Percentiles rank a stretch among this genome's conserved stretches.
These are phyloP conservation scores for Penicillium sp. DNA, from an alignment of 2,329 filamentous ascomycete species.

Conservation along the genomic window DNA sequence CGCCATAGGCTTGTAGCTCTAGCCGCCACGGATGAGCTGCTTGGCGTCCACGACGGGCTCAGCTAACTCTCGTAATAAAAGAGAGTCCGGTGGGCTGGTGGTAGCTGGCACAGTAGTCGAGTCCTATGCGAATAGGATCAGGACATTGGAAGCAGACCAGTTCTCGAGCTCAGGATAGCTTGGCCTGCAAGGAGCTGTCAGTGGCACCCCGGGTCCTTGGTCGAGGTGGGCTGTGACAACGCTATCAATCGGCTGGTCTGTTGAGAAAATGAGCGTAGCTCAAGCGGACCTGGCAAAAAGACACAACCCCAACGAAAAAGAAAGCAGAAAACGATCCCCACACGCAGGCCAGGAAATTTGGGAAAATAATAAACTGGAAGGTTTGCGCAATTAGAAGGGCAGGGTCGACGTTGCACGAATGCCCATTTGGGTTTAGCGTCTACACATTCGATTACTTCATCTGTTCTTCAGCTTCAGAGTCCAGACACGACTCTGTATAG, in stretches of 20 bases:
- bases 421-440: constrained; percentile 19
- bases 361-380: constrained; percentile 5
- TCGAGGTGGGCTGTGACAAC: constrained; percentile 6
- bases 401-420: constrained; percentile 18
- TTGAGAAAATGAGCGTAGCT: constrained; percentile 10
- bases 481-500: constrained; percentile 2
- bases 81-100: background rate
- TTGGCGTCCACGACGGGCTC: constrained; percentile 1
- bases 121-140: constrained; percentile 4
- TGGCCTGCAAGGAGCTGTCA: constrained; percentile 4
- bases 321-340: constrained; percentile 10
- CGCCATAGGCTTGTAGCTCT: constrained; percentile 44
- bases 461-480: no score
- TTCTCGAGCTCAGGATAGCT: background rate
- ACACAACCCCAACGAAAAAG: constrained; percentile 7
- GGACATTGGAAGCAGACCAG: constrained; percentile 11
- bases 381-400: constrained; percentile 11
- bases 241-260: constrained; percentile 4
- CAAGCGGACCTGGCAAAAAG: constrained; percentile 3
- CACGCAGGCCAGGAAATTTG: constrained; percentile 9
- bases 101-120: constrained; percentile 3
- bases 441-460: constrained; percentile 13
- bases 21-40: constrained; percentile 2
- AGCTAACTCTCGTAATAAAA: background rate
- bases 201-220: constrained; percentile 1